phyloP scores from a whole-genome alignment of 768 basidiomycete species.

The Tricholoma hemisulphureum region DNA sequence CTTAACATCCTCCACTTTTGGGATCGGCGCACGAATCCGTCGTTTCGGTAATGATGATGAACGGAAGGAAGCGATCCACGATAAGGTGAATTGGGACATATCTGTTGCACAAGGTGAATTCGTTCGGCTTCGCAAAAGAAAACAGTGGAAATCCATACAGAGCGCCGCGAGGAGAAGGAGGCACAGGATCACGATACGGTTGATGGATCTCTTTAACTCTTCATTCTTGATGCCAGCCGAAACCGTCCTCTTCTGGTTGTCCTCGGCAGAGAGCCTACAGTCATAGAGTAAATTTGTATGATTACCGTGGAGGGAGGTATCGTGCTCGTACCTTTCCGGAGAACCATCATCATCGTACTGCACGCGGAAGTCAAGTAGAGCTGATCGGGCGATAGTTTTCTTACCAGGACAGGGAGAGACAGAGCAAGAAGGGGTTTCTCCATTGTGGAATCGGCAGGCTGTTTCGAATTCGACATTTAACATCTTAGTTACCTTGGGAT shows the following conservation, averaged over 20 bases:
- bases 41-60: too few species aligned
- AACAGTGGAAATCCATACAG: not conserved
- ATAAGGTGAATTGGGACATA: too few species aligned
- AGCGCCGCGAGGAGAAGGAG: not conserved
- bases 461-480: too few species aligned
- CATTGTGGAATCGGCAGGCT: constrained; percentile 8
- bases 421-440: constrained; percentile 10
- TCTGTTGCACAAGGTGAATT: not conserved
- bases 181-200: not conserved
- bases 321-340: not conserved
- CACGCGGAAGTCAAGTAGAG: not conserved
- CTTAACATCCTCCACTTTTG: too few species aligned
- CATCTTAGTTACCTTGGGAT: constrained; percentile 14
- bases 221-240: not conserved
- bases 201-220: not conserved
- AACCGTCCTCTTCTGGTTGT: too few species aligned
- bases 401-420: constrained; percentile 12
- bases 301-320: too few species aligned
- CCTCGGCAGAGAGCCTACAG: too few species aligned
- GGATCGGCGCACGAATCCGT: too few species aligned
- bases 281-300: too few species aligned
- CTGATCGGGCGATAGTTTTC: not conserved
- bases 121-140: not conserved
- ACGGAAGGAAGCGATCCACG: too few species aligned
- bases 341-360: constrained; percentile 9